Evolutionary conservation across 2,329 filamentous ascomycete genomes (phyloP), one percentile per base, ranked within the genome.

Genomic region (Cordyceps javanica): DNA sequence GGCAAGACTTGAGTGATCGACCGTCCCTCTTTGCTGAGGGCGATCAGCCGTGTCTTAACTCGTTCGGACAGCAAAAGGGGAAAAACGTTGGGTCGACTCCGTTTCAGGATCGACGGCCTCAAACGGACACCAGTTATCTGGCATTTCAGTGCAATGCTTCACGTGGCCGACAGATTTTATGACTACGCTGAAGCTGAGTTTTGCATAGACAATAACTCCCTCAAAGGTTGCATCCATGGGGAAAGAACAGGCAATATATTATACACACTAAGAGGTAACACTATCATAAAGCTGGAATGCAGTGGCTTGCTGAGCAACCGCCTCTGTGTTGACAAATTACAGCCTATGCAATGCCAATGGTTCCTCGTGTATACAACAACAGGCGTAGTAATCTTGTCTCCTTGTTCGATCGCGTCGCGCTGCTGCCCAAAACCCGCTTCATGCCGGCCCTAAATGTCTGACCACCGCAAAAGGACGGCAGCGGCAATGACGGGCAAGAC

Each of bases 401-500:
- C 21, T 6, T 21, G 2, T 8, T 28, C 14, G 48, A 39, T 3
- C 6, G 14, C 19, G 48, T 34, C 10, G 48, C 34, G 16, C 48
- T 39, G 34, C 14, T 51, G 28, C 25, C 34, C 10, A 39, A 39
- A 28, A 38, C 34, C 23, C 34, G 16, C 32, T 8, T 25, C 23
- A 7, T 16, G 32, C 2, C 19, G 13, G 13, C 10, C 19, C 44
- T 63, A 73, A 41, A 72, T 61, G 60, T 63, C 68, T 34, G 66
- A 64, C 72, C 72, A 81, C 44, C 69, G 70, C 65, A 83, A 64
- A 58, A 73, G 70, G 62, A 82, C 72, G 0, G 84, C 85, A 44
- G 79, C 78, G 6, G 75, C 66, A 62, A 90, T 79, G 3, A 91
- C 87, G 0, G 88, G 88, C 66, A 89, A 58, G 0, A 92, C 85